Base-by-base conservation (phyloP, 208 protist genomes). In the Trypanosomatidae sp. region DNA sequence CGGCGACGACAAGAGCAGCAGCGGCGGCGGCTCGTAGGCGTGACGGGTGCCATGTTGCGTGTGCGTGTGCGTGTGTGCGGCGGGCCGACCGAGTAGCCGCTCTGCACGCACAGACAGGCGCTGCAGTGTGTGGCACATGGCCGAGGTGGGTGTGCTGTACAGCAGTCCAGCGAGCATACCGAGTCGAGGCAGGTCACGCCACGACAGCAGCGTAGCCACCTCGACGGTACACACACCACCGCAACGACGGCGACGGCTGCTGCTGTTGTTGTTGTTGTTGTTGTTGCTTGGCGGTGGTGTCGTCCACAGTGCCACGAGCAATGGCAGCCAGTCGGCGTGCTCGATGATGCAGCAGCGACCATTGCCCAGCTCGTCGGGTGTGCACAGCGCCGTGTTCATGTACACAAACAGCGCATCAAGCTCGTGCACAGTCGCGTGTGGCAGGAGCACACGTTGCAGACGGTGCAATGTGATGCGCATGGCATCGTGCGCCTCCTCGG, bases 131-230 rank as follows among this genome's bases (percentile, higher is more conserved):
- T 50, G 55, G 10, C 27, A 18, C 22, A 5, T 33, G 20, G 22
- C 23, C 3, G 56, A 45, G 20, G 74, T 68, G 56, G 55, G 24
- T 24, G 63, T 48, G 48, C 66, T 47, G 54, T 71, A 65, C 24
- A 85, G 54, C 20, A 89, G 56, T 0, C 79, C 74, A 0, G 60
- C 53, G 7, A 85, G n/a, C 18, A 85, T 44, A 10, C 74, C 79
- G 26, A 89, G 54, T 16, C 66, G 57, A 16, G 79, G 79, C n/a
- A 85, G 53, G 40, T 75, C 64, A 43, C 61, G 32, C 33, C 65
- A 62, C 18, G 47, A 65, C 19, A 85, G 43, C 23, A 53, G 41
- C 18, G 42, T 53, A 2, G 58, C 53, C 5, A 89, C 50, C 33
- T 67, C 52, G 11, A 89, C 57, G 1, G 28, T 22, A 24, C 56